These are phyloP conservation scores for Chlamydomonas eustigma DNA, from an alignment of 139 green algal genomes.

Conservation along the genomic window DNA sequence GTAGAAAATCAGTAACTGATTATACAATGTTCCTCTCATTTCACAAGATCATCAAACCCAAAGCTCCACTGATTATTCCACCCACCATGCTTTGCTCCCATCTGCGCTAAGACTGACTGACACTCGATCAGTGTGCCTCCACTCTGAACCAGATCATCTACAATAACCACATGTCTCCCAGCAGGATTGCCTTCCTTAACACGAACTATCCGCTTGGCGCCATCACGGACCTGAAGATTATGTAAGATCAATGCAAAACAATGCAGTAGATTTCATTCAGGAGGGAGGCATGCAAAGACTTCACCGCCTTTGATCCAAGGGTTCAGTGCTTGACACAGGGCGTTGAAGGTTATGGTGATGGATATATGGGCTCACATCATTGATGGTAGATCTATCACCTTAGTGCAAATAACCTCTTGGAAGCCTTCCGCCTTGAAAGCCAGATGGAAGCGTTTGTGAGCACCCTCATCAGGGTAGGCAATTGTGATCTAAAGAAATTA, in stretches of 20 bases:
- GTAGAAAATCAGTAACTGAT: not conserved
- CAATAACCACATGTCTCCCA: slow-evolving; percentile 96
- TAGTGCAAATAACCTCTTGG: slow-evolving; percentile 6
- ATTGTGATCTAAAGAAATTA: slow-evolving; percentile 83
- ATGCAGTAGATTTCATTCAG: not conserved
- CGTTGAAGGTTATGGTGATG: not conserved
- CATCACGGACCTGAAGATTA: slow-evolving; percentile 83
- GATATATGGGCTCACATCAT: not conserved
- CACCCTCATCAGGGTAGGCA: slow-evolving; percentile 96
- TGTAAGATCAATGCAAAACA: not conserved
- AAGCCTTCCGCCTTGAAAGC: slow-evolving; percentile 1
- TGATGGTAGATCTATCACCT: too few species aligned
- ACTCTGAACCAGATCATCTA: slow-evolving; percentile 98
- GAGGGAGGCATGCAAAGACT: too few species aligned
- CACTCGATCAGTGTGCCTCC: slow-evolving; percentile 96
- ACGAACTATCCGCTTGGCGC: slow-evolving; percentile 92
- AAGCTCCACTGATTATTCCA: too few species aligned
- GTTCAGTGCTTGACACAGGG: not conserved
- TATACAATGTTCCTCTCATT: not conserved
- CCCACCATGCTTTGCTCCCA: slow-evolving; percentile 64
- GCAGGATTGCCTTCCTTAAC: slow-evolving; percentile 89
- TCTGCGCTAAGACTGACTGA: slow-evolving; percentile 71
- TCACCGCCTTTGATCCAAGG: too few species aligned
- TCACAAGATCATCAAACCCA: too few species aligned
- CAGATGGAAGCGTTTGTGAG: slow-evolving; percentile 42